A percentile compares a stretch with the other conserved stretches of the same genome.
Evolutionary conservation across 371 early-diverging fungal species (phyloP).

Genomic region (Quaeritorhiza haematococci): DNA sequence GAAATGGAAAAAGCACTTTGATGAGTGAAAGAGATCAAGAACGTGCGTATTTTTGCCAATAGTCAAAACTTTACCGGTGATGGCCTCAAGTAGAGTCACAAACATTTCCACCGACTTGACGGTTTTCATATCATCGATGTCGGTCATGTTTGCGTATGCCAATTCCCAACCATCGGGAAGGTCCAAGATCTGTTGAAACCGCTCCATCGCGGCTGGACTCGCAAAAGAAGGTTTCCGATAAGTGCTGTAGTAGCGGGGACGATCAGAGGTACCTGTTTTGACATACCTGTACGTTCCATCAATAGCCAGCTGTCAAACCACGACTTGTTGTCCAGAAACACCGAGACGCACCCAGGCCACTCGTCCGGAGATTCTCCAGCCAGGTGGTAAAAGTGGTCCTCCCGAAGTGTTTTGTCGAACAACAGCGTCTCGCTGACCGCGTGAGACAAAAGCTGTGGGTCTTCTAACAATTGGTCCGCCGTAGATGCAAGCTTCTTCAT

Average conservation of each 20-base stretch:
- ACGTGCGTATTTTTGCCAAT: too few relatives aligned
- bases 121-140: conserved; percentile 39
- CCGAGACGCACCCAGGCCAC: conserved; percentile 42
- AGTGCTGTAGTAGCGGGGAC: too few relatives aligned
- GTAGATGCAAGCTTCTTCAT: conserved; percentile 56
- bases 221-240: too few relatives aligned
- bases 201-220: conserved; percentile 46
- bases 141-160: conserved; percentile 36
- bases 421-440: conserved; percentile 64
- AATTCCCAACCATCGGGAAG: conserved; percentile 60
- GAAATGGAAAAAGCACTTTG: background rate
- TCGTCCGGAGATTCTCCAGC: conserved; percentile 32
- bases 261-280: too few relatives aligned
- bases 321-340: conserved; percentile 49
- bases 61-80: conserved; percentile 49
- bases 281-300: conserved; percentile 61
- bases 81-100: conserved; percentile 51
- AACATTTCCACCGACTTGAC: conserved; percentile 57
- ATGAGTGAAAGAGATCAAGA: background rate
- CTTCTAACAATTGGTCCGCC: conserved; percentile 48
- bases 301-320: conserved; percentile 70
- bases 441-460: conserved; percentile 63
- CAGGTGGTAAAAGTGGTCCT: conserved; percentile 54
- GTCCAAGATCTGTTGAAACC: conserved; percentile 58
- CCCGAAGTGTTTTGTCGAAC: conserved; percentile 69